These are phyloP conservation scores for Rhododendron mucronatum DNA, from an alignment of 148 eudicot species.

Conservation along the genomic window DNA sequence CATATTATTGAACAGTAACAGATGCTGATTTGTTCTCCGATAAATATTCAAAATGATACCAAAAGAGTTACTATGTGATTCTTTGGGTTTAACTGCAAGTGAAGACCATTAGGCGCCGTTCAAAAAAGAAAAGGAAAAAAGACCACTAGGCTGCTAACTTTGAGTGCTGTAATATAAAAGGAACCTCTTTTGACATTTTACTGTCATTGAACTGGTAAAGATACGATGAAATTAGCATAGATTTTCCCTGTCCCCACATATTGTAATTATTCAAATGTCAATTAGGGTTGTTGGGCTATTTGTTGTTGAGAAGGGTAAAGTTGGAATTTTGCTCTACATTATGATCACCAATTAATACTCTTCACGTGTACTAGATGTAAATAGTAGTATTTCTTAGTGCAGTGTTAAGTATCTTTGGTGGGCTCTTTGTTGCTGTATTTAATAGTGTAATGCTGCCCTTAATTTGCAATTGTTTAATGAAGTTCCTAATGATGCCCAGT, in stretches of 20 bases:
- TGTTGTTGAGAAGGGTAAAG: constrained; percentile 6
- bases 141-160: neutral
- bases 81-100: neutral
- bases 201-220: constrained; percentile 25
- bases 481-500: neutral
- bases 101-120: neutral
- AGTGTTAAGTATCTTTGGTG: neutral
- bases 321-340: neutral
- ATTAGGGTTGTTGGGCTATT: constrained; percentile 17
- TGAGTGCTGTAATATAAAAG: neutral
- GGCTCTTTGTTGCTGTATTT: neutral
- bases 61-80: neutral
- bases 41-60: neutral
- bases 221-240: constrained; percentile 26
- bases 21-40: neutral
- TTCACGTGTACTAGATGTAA: constrained; percentile 20
- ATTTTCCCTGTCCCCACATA: constrained; percentile 16
- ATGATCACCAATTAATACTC: neutral
- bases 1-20: neutral
- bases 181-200: neutral
- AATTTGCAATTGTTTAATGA: neutral
- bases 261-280: neutral
- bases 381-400: neutral
- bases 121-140: too few species aligned
- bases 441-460: neutral